Conservation (phyloP, 139 green algal species). For the Chlorella sorokiniana region DNA sequence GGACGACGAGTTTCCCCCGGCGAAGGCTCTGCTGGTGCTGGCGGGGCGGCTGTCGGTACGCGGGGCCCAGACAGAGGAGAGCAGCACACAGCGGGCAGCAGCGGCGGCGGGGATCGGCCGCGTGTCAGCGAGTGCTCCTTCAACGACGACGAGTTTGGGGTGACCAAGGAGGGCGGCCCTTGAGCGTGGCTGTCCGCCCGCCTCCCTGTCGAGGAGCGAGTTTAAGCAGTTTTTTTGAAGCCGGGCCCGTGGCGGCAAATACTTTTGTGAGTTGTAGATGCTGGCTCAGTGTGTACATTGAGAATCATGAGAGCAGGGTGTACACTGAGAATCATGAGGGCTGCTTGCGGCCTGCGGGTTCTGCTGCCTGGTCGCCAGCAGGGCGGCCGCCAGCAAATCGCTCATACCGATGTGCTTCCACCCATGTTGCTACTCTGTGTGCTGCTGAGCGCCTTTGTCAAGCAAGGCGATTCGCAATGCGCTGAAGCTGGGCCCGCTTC, state of each 20-base stretch:
- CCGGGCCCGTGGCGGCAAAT: no score
- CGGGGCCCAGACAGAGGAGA: background rate
- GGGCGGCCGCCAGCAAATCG: no score
- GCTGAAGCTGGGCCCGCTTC: background rate
- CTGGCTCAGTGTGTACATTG: no score
- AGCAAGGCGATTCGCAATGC: background rate
- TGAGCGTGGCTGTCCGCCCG: no score
- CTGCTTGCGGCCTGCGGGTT: no score
- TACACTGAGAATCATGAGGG: no score
- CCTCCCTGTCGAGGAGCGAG: no score
- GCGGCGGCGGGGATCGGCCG: background rate
- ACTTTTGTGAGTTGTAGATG: no score
- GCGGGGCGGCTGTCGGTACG: background rate
- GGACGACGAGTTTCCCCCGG: background rate
- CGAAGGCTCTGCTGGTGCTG: background rate
- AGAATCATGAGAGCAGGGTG: no score
- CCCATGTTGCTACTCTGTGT: background rate
- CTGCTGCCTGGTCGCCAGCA: no score
- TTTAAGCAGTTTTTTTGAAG: no score
- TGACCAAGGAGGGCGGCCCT: conserved; percentile 16
- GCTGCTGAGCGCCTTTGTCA: background rate
- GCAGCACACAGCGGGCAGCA: background rate
- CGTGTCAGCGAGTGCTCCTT: conserved; percentile 1
- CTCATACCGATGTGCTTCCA: no score
- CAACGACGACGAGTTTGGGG: conserved; percentile 2